A percentile compares a stretch with the other conserved stretches of the same genome.
phyloP scores from a whole-genome alignment of 1,139 yeast genomes.

The Meyerozyma sp. region DNA sequence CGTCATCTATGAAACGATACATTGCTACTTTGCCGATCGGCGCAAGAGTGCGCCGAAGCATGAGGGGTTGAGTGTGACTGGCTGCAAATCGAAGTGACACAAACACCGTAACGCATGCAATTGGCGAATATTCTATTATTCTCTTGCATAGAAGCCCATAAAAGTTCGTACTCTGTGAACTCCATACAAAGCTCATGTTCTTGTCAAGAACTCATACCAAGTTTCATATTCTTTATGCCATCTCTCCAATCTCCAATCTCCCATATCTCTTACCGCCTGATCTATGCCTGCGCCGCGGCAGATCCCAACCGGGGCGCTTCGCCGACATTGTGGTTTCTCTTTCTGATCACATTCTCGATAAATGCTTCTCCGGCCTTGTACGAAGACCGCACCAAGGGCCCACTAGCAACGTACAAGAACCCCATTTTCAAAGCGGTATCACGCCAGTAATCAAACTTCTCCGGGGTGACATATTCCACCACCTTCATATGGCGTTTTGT shows the following conservation, averaged over 20 bases:
- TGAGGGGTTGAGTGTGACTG: too few relatives aligned
- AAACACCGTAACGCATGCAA: too few relatives aligned
- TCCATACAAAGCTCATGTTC: too few relatives aligned
- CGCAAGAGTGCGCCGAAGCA: too few relatives aligned
- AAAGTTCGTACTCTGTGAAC: too few relatives aligned
- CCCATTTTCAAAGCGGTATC: constrained; percentile 85
- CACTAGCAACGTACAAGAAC: constrained; percentile 93
- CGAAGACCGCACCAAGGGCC: constrained; percentile 93
- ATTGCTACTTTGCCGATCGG: too few relatives aligned
- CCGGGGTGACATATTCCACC: constrained; percentile 92
- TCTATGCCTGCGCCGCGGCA: neutral
- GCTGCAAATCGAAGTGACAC: too few relatives aligned
- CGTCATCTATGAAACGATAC: too few relatives aligned
- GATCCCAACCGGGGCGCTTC: constrained; percentile 33
- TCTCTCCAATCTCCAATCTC: neutral
- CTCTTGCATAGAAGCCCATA: too few relatives aligned
- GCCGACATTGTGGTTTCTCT: constrained; percentile 55
- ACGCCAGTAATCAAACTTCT: constrained; percentile 91
- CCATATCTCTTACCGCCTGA: neutral
- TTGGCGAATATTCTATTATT: too few relatives aligned
- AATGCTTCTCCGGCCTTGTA: constrained; percentile 99
- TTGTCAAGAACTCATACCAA: too few relatives aligned
- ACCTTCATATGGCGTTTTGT: constrained; percentile 98
- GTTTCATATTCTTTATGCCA: too few relatives aligned
- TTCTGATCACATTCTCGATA: constrained; percentile 86